Evolutionary conservation across 108 stramenopile species (phyloP).

Genomic region (Cyclotella atomus): DNA sequence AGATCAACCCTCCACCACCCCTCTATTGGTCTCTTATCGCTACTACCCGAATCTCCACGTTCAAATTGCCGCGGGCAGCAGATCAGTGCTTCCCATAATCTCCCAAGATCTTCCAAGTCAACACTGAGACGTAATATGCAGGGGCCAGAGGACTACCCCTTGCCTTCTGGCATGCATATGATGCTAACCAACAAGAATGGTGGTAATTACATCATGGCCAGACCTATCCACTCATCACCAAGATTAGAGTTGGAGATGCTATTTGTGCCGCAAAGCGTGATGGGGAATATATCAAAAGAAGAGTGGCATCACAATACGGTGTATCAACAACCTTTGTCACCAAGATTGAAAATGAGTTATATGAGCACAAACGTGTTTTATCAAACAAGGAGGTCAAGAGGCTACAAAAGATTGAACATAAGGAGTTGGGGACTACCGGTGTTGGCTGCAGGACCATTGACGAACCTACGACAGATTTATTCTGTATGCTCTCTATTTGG

Average conservation of each 20-base stretch:
- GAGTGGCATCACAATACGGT: background rate
- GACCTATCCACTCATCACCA: background rate
- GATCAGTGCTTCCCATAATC: too few relatives aligned
- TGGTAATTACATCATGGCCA: background rate
- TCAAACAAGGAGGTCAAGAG: background rate
- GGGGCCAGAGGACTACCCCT: too few relatives aligned
- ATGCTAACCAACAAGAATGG: background rate
- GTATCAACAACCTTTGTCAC: background rate
- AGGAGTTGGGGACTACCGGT: background rate
- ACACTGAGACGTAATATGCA: too few relatives aligned
- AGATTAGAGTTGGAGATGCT: background rate
- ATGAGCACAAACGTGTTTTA: background rate
- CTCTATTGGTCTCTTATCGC: too few relatives aligned
- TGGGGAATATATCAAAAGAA: too few relatives aligned
- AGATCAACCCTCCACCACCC: too few relatives aligned
- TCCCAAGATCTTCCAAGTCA: too few relatives aligned
- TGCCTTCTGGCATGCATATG: background rate
- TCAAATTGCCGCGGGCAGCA: too few relatives aligned
- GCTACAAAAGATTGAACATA: background rate
- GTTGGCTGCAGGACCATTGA: background rate
- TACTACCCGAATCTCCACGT: too few relatives aligned
- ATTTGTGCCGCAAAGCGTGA: background rate
- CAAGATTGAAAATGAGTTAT: background rate
- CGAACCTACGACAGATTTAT: background rate
- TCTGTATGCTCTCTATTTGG: background rate